Evolutionary conservation across 1,284 basidiomycete genomes (phyloP).

Genomic region (Ganoderma sinense): DNA sequence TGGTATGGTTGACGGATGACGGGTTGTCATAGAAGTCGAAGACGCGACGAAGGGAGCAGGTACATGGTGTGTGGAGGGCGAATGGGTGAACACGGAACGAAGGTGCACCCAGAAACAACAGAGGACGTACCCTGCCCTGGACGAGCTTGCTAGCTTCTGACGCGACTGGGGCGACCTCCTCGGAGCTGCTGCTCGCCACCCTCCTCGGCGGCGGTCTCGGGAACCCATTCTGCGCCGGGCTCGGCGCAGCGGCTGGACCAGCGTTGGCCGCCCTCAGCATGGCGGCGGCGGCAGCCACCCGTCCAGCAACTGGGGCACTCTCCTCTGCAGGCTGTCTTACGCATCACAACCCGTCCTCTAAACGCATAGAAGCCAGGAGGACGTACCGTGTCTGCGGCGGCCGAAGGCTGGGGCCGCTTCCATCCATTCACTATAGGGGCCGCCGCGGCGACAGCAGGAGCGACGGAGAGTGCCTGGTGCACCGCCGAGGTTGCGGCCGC

Average conservation of each 20-base stretch:
- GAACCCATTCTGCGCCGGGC: slow-evolving; percentile 16
- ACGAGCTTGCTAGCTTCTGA: slow-evolving; percentile 28
- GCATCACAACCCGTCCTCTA: neutral
- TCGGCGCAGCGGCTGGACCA: slow-evolving; percentile 11
- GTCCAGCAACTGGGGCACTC: slow-evolving; percentile 25
- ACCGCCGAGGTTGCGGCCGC: slow-evolving; percentile 52
- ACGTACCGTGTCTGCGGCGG: slow-evolving; percentile 27
- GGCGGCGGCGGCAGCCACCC: slow-evolving; percentile 41
- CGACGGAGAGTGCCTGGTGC: slow-evolving; percentile 55
- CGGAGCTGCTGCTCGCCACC: slow-evolving; percentile 27
- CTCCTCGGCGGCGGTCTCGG: slow-evolving; percentile 38
- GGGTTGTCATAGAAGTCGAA: neutral
- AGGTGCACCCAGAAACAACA: neutral
- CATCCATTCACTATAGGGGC: slow-evolving; percentile 29
- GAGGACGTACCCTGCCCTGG: slow-evolving; percentile 40
- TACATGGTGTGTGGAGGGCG: neutral
- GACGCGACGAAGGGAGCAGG: neutral
- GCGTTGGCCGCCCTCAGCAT: slow-evolving; percentile 29
- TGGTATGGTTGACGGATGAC: slow-evolving; percentile 32
- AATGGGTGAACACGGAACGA: neutral
- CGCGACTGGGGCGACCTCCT: slow-evolving; percentile 18
- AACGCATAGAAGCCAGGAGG: neutral
- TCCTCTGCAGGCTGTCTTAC: neutral
- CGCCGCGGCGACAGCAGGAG: slow-evolving; percentile 47
- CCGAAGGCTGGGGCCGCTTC: slow-evolving; percentile 19